Evolutionary conservation across 169 alveolate genomes (phyloP).

Genomic region (Plasmodium sp.): DNA sequence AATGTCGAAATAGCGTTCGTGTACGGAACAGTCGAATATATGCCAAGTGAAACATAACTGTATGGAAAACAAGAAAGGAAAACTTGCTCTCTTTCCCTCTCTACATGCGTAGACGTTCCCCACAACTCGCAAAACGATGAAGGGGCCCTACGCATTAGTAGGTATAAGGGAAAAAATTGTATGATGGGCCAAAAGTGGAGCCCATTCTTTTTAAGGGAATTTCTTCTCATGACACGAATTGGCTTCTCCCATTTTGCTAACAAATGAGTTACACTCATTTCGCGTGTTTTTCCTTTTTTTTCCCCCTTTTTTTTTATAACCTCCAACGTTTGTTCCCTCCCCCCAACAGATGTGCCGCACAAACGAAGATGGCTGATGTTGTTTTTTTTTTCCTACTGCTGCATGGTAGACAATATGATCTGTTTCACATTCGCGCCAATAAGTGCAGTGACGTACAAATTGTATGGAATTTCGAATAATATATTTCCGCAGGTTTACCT

Average conservation of each 20-base stretch:
- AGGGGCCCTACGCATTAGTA: neutral
- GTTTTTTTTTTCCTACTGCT: constrained; percentile 51
- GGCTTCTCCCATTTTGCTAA: neutral
- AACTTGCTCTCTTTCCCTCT: neutral
- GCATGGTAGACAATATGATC: constrained; percentile 45
- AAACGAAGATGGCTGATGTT: constrained; percentile 62
- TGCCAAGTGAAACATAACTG: neutral
- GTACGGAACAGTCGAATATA: neutral
- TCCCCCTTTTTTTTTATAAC: neutral
- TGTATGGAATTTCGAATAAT: constrained; percentile 39
- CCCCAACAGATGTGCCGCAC: neutral
- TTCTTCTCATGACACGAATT: neutral
- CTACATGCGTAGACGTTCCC: neutral
- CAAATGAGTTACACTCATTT: neutral
- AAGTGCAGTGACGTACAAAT: neutral
- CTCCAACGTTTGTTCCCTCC: neutral
- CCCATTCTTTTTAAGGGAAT: neutral
- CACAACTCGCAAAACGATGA: constrained; percentile 3
- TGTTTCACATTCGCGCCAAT: constrained; percentile 61
- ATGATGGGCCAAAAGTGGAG: neutral
- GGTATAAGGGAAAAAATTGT: neutral
- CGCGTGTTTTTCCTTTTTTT: neutral
- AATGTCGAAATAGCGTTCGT: neutral
- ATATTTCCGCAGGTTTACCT: constrained; percentile 64
- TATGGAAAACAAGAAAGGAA: neutral